phyloP scores from a whole-genome alignment of 495 filamentous ascomycete species.

The Chaetomidium leptoderma region DNA sequence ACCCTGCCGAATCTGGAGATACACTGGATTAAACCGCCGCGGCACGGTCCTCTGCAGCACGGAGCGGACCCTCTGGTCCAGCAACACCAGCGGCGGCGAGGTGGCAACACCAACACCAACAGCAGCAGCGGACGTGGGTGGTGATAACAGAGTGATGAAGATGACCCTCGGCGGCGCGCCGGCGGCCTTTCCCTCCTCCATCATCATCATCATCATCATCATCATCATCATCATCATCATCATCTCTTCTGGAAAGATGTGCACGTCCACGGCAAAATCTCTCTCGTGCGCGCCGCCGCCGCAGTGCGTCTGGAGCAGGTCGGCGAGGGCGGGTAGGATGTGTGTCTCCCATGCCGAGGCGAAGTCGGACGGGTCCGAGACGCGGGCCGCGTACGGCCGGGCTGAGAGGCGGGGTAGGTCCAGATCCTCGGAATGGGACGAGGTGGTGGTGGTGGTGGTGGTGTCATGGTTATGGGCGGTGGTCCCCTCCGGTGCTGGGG shows the following conservation, averaged over 20 bases:
- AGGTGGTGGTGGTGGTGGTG: not conserved
- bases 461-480: not conserved
- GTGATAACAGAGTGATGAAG: constrained; percentile 1
- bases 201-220: not conserved
- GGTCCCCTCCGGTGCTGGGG: not conserved
- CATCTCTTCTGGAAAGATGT: constrained; percentile 16
- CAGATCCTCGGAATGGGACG: not conserved
- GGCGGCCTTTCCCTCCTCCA: no score
- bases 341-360: constrained; percentile 9
- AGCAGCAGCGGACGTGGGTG: no score
- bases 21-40: not conserved
- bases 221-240: not conserved
- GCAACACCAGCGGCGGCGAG: no score
- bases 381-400: constrained; percentile 3
- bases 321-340: constrained; percentile 1
- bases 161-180: constrained; percentile 13
- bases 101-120: no score
- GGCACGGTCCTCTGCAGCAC: not conserved
- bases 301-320: constrained; percentile 10
- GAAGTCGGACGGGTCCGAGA: constrained; percentile 10
- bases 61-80: not conserved
- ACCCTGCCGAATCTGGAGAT: constrained; percentile 6
- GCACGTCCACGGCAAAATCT: constrained; percentile 19
- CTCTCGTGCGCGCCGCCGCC: no score
- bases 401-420: not conserved